These are phyloP conservation scores for Talaromyces adpressus DNA, from an alignment of 495 filamentous ascomycete species.

Conservation along the genomic window DNA sequence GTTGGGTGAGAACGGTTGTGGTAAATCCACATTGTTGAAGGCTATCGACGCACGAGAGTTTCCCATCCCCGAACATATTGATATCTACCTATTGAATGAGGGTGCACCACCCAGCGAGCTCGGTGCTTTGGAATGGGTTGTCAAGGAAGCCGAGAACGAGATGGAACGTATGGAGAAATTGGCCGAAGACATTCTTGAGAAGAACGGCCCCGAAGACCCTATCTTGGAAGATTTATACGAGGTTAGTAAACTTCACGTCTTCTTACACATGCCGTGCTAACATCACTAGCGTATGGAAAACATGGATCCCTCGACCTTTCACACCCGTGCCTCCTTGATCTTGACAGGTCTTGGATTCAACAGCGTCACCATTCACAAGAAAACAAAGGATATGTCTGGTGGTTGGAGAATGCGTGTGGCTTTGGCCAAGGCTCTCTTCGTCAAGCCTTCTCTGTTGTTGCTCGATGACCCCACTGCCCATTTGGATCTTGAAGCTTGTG, in stretches of 20 bases:
- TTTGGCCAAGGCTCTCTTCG: constrained; percentile 94
- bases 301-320: constrained; percentile 99
- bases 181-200: constrained; percentile 86
- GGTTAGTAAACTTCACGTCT: constrained; percentile 44
- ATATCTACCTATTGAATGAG: constrained; percentile 98
- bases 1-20: constrained; percentile 97
- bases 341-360: constrained; percentile 99
- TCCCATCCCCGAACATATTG: constrained; percentile 91
- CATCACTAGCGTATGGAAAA: constrained; percentile 79
- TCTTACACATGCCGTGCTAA: constrained; percentile 23
- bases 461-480: constrained; percentile 98
- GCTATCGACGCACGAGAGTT: constrained; percentile 89
- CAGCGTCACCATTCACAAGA: constrained; percentile 94
- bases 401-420: constrained; percentile 99
- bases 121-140: constrained; percentile 94
- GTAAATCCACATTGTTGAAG: constrained; percentile 95
- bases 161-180: constrained; percentile 79
- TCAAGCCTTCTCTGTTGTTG: constrained; percentile 89
- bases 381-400: constrained; percentile 99
- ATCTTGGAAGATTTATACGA: constrained; percentile 95
- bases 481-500: constrained; percentile 98
- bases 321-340: constrained; percentile 92
- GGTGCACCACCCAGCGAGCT: constrained; percentile 85
- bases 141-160: constrained; percentile 90
- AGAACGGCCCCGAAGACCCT: constrained; percentile 83